Conservation (phyloP, 768 basidiomycete genomes). For the Psilocybe cyanescens region DNA sequence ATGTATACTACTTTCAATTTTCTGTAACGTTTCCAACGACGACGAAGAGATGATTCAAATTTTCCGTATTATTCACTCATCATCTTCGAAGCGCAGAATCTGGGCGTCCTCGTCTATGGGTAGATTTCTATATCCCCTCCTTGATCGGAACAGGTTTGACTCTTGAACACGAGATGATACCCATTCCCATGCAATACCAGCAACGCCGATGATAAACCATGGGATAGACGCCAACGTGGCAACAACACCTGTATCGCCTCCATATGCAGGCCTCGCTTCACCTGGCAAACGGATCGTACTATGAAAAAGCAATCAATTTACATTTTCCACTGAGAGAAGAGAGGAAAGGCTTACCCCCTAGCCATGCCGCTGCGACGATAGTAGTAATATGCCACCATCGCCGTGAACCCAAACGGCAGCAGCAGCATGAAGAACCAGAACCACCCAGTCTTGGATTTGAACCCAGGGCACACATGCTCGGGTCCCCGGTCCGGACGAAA, state of each 20-base stretch:
- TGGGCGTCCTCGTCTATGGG: slow-evolving; percentile 90
- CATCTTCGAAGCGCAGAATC: slow-evolving; percentile 84
- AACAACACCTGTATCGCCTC: slow-evolving; percentile 43
- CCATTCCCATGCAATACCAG: slow-evolving; percentile 74
- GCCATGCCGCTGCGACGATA: slow-evolving; percentile 73
- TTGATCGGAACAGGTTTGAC: slow-evolving; percentile 42
- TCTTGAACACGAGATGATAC: slow-evolving; percentile 50
- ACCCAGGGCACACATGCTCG: slow-evolving; percentile 80
- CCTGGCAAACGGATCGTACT: slow-evolving; percentile 83
- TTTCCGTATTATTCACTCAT: slow-evolving; percentile 36
- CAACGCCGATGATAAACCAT: slow-evolving; percentile 85
- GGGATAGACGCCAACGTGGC: slow-evolving; percentile 87
- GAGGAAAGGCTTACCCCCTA: slow-evolving; percentile 62
- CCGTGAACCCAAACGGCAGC: slow-evolving; percentile 79
- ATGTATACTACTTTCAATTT: slow-evolving; percentile 2
- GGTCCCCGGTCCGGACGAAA: slow-evolving; percentile 75
- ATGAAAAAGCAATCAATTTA: slow-evolving; percentile 13
- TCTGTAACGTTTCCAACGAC: neutral
- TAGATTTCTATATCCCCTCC: slow-evolving; percentile 76
- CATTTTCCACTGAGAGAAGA: slow-evolving; percentile 1
- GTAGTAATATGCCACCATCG: slow-evolving; percentile 80
- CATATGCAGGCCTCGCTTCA: slow-evolving; percentile 42
- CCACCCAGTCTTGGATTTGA: slow-evolving; percentile 68
- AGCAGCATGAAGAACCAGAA: slow-evolving; percentile 86
- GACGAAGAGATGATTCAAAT: neutral